A percentile compares a stretch with the other conserved stretches of the same genome.
Conservation (phyloP, 2,329 filamentous ascomycete species). For the Dactylellina haptotyla region DNA sequence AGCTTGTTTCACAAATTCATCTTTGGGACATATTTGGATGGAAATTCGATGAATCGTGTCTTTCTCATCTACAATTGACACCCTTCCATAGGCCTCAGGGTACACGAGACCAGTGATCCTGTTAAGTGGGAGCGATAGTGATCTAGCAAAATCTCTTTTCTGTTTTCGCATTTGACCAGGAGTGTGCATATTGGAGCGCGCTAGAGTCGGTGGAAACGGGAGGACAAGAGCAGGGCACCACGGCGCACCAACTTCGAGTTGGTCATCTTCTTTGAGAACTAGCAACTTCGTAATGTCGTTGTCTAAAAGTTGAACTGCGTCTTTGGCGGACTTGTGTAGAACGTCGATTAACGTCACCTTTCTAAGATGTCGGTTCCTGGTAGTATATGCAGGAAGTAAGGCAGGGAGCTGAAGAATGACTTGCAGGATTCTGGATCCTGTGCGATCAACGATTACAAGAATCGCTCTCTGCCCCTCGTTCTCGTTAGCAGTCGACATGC, state of each 20-base stretch:
- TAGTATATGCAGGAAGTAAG: slow-evolving; percentile 64
- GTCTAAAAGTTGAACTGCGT: slow-evolving; percentile 58
- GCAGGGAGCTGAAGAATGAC: slow-evolving; percentile 49
- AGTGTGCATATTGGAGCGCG: slow-evolving; percentile 57
- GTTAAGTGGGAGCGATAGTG: slow-evolving; percentile 56
- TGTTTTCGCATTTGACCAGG: slow-evolving; percentile 57
- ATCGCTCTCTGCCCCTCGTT: slow-evolving; percentile 49
- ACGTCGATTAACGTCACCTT: slow-evolving; percentile 52
- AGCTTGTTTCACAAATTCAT: slow-evolving; percentile 56
- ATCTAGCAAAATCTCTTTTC: slow-evolving; percentile 57
- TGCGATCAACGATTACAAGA: slow-evolving; percentile 48
- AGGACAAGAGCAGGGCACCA: slow-evolving; percentile 56
- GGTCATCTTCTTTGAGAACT: slow-evolving; percentile 56
- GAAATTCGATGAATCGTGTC: slow-evolving; percentile 56
- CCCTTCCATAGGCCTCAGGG: slow-evolving; percentile 56
- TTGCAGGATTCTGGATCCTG: slow-evolving; percentile 46
- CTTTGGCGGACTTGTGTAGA: slow-evolving; percentile 52
- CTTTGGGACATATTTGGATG: slow-evolving; percentile 57
- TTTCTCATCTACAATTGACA: slow-evolving; percentile 58
- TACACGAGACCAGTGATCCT: slow-evolving; percentile 55
- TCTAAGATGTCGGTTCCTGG: slow-evolving; percentile 50
- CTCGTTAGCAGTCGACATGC: slow-evolving; percentile 46
- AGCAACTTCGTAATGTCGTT: slow-evolving; percentile 55
- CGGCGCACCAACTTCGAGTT: slow-evolving; percentile 56
- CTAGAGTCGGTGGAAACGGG: slow-evolving; percentile 55